These are phyloP conservation scores for Hypoxylon rubiginosum DNA, from an alignment of 2,329 filamentous ascomycete species.

Conservation along the genomic window DNA sequence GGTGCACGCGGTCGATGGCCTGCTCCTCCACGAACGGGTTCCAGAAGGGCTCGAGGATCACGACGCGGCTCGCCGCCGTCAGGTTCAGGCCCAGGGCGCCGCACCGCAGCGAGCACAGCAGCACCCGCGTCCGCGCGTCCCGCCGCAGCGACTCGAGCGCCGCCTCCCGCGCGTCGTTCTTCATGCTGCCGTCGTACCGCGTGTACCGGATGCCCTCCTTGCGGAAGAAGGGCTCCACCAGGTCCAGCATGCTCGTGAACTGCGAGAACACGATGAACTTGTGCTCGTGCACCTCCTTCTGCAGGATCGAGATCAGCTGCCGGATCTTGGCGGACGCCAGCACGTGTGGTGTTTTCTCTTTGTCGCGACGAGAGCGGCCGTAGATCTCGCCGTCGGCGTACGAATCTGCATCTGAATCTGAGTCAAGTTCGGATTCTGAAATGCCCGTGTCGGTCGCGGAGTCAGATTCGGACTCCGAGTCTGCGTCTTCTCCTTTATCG, in stretches of 20 bases:
- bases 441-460: conserved; percentile 51
- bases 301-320: conserved; percentile 84
- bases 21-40: conserved; percentile 99
- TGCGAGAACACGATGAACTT: conserved; percentile 99
- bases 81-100: conserved; percentile 93
- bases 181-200: conserved; percentile 95
- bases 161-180: conserved; percentile 90
- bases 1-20: conserved; percentile 97
- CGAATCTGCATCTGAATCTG: conserved; percentile 57
- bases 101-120: conserved; percentile 95
- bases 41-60: conserved; percentile 98
- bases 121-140: conserved; percentile 80
- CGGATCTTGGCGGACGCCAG: conserved; percentile 91
- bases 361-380: conserved; percentile 51
- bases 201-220: conserved; percentile 82
- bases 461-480: conserved; percentile 45
- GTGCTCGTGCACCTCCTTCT: conserved; percentile 81
- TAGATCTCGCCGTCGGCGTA: background rate
- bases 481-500: conserved; percentile 35
- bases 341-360: conserved; percentile 64
- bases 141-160: conserved; percentile 82
- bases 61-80: conserved; percentile 91
- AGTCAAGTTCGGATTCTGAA: conserved; percentile 58
- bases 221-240: conserved; percentile 91
- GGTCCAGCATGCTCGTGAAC: conserved; percentile 97